phyloP scores from a whole-genome alignment of 108 stramenopile species.

The Mayamaea pseudoterrestris region DNA sequence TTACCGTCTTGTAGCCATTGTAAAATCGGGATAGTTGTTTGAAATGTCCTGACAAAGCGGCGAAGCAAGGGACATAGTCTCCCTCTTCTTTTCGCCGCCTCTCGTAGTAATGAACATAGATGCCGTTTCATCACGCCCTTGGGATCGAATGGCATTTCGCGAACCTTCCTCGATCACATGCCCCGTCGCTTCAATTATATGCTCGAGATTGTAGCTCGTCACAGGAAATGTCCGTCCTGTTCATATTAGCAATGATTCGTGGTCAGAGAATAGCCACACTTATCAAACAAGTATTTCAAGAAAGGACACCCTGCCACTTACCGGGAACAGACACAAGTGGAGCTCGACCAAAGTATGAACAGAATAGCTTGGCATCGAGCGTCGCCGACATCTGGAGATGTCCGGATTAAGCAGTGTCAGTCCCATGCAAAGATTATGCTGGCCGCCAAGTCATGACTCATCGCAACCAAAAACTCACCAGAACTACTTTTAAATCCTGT shows the following conservation, averaged over 20 bases:
- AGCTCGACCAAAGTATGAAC: conserved; percentile 52
- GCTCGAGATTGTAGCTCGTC: conserved; percentile 61
- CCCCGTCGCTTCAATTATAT: conserved; percentile 70
- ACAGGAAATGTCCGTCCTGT: conserved; percentile 85
- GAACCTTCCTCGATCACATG: conserved; percentile 76
- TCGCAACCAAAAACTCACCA: conserved; percentile 16
- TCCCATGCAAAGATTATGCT: neutral
- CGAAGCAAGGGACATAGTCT: conserved; percentile 25
- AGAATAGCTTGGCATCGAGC: conserved; percentile 64
- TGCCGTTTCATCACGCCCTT: conserved; percentile 15
- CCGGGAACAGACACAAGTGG: conserved; percentile 65
- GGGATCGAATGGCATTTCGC: conserved; percentile 34
- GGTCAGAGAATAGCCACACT: too few relatives aligned
- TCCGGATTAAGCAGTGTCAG: neutral
- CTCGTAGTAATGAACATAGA: conserved; percentile 38
- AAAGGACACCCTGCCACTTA: too few relatives aligned
- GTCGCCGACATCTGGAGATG: conserved; percentile 83
- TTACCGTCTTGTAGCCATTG: conserved; percentile 38
- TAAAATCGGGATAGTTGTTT: conserved; percentile 35
- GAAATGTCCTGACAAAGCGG: conserved; percentile 22
- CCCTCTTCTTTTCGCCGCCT: conserved; percentile 53
- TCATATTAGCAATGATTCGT: too few relatives aligned
- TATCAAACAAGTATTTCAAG: too few relatives aligned
- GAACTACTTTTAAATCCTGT: conserved; percentile 56
- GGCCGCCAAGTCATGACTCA: neutral